phyloP scores from a whole-genome alignment of 208 protist species.

The Polymyxa betae region DNA sequence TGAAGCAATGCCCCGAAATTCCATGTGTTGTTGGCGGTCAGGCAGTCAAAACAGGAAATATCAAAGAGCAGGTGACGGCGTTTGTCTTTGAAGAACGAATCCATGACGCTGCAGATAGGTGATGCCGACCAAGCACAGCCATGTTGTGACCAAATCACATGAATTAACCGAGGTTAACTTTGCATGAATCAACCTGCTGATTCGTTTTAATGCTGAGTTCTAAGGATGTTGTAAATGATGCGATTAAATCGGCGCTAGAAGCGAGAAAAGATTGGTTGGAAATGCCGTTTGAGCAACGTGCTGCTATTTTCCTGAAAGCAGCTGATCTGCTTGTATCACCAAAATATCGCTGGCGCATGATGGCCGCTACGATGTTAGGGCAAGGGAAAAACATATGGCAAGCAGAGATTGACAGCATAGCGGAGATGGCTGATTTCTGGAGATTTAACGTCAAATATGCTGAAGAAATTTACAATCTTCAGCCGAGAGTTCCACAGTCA shows the following conservation, averaged over 20 bases:
- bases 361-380: constrained; percentile 90
- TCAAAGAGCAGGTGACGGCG: neutral
- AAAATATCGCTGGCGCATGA: constrained; percentile 55
- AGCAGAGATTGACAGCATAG: constrained; percentile 93
- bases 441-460: constrained; percentile 91
- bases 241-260: constrained; percentile 81
- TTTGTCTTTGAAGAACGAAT: neutral
- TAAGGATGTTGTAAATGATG: constrained; percentile 64
- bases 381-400: constrained; percentile 95
- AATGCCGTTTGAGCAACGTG: constrained; percentile 83
- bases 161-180: neutral
- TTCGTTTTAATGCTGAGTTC: neutral
- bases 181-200: neutral
- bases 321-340: constrained; percentile 65
- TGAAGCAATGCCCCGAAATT: neutral
- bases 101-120: neutral
- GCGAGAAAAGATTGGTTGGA: constrained; percentile 79
- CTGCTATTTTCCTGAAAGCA: constrained; percentile 88
- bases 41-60: neutral
- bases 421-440: constrained; percentile 91
- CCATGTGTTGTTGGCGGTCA: constrained; percentile 28
- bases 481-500: constrained; percentile 78
- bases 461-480: constrained; percentile 80
- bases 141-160: neutral
- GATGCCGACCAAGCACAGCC: constrained; percentile 3